phyloP scores from a whole-genome alignment of 176 grass and related monocot species.

The Triticum timopheevii region DNA sequence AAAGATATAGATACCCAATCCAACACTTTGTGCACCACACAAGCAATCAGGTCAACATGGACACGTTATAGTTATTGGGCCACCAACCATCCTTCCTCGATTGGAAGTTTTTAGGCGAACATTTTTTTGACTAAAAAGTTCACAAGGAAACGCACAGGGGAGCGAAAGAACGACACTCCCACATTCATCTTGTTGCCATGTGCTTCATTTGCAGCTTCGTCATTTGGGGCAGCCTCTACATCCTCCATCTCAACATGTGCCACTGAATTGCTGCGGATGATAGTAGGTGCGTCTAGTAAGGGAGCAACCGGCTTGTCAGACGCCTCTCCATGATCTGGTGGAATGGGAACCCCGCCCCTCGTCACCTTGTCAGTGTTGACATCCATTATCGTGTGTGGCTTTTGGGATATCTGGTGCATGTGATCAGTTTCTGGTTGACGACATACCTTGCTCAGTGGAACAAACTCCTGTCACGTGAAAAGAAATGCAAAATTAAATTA shows the following conservation, averaged over 20 bases:
- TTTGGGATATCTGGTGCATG: slow-evolving; percentile 55
- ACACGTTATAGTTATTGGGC: background rate
- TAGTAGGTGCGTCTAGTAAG: background rate
- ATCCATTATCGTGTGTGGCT: slow-evolving; percentile 67
- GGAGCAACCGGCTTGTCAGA: background rate
- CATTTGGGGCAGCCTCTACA: slow-evolving; percentile 11
- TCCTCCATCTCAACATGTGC: slow-evolving; percentile 31
- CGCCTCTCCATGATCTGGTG: slow-evolving; percentile 17
- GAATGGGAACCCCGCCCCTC: background rate
- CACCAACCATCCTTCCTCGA: background rate
- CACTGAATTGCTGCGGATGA: slow-evolving; percentile 27
- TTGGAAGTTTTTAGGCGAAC: background rate
- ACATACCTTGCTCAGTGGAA: slow-evolving; percentile 96
- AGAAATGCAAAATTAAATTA: background rate
- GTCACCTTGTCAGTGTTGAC: slow-evolving; percentile 62
- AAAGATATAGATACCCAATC: background rate
- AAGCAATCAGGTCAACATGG: background rate
- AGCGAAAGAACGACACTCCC: background rate
- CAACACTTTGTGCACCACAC: background rate
- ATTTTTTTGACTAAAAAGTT: background rate
- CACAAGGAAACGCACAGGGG: background rate
- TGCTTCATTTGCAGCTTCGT: slow-evolving; percentile 24
- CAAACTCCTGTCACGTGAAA: slow-evolving; percentile 61
- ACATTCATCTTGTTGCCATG: slow-evolving; percentile 29
- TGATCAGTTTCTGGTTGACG: slow-evolving; percentile 90